Percentiles rank a stretch among this genome's conserved stretches.
Conservation (phyloP, 169 alveolate species). For the Condylostoma magnum region DNA sequence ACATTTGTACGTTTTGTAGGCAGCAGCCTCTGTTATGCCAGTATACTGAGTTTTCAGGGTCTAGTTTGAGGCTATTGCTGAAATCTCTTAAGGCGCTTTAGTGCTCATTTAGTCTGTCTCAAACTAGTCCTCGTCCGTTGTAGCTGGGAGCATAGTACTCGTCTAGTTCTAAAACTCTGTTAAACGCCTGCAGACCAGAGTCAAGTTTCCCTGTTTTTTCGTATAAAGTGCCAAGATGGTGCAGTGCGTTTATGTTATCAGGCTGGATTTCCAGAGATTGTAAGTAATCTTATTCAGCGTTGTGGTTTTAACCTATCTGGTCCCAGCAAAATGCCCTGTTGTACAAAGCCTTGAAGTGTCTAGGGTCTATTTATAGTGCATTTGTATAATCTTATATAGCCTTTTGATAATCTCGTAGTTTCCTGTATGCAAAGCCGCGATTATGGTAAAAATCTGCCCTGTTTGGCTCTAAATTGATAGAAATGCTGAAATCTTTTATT, state of each 20-base stretch:
- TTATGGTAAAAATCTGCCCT: constrained; percentile 85
- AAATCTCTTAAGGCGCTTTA: constrained; percentile 82
- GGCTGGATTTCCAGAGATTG: constrained; percentile 60
- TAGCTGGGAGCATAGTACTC: constrained; percentile 73
- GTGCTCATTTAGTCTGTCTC: constrained; percentile 68
- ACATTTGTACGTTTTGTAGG: constrained; percentile 71
- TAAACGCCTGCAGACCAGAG: constrained; percentile 64
- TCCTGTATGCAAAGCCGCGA: constrained; percentile 82
- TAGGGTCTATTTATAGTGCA: constrained; percentile 67
- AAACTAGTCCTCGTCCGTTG: constrained; percentile 83
- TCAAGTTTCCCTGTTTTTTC: constrained; percentile 66
- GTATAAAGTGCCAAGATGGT: constrained; percentile 73
- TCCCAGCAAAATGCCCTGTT: constrained; percentile 88
- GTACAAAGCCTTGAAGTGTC: constrained; percentile 81
- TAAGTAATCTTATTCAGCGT: constrained; percentile 78
- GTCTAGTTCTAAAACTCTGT: constrained; percentile 65
- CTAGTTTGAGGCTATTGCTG: constrained; percentile 70
- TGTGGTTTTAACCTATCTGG: constrained; percentile 63
- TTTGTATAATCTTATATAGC: constrained; percentile 79
- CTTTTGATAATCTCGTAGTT: constrained; percentile 60
- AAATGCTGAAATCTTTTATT: constrained; percentile 71
- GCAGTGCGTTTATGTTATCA: constrained; percentile 67
- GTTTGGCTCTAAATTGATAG: constrained; percentile 72
- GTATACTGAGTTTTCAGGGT: constrained; percentile 72
- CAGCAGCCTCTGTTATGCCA: constrained; percentile 88